Conservation (phyloP, 441 rosid species). For the Dalechampia spathulata region DNA sequence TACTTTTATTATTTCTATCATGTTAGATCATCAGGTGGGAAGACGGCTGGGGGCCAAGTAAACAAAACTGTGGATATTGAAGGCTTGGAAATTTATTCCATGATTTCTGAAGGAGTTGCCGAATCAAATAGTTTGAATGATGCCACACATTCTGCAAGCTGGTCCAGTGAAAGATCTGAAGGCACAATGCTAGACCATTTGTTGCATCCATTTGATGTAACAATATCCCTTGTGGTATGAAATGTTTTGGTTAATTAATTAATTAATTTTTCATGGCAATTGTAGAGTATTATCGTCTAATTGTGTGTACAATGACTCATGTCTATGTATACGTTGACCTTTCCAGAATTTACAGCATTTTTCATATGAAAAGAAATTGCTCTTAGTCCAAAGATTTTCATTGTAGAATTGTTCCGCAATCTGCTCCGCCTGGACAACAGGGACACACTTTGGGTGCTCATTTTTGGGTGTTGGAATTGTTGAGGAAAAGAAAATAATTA, state of each 20-base stretch:
- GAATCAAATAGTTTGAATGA: constrained; percentile 30
- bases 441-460: background rate
- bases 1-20: constrained; percentile 2
- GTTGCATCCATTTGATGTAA: constrained; percentile 54
- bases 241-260: constrained; percentile 1
- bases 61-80: constrained; percentile 60
- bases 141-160: constrained; percentile 28
- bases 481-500: no score
- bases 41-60: constrained; percentile 57
- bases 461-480: background rate
- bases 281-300: background rate
- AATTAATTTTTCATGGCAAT: background rate
- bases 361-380: background rate
- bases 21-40: constrained; percentile 39
- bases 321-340: background rate
- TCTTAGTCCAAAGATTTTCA: background rate
- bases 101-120: constrained; percentile 32
- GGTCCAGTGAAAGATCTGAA: constrained; percentile 35
- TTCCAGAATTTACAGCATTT: background rate
- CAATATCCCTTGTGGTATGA: constrained; percentile 64
- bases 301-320: background rate
- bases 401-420: background rate
- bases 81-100: constrained; percentile 76
- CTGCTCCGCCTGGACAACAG: background rate
- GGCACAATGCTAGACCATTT: constrained; percentile 41